These are phyloP conservation scores for Lodderomyces orthopsilosis DNA, from an alignment of 1,139 yeast species.

Conservation along the genomic window DNA sequence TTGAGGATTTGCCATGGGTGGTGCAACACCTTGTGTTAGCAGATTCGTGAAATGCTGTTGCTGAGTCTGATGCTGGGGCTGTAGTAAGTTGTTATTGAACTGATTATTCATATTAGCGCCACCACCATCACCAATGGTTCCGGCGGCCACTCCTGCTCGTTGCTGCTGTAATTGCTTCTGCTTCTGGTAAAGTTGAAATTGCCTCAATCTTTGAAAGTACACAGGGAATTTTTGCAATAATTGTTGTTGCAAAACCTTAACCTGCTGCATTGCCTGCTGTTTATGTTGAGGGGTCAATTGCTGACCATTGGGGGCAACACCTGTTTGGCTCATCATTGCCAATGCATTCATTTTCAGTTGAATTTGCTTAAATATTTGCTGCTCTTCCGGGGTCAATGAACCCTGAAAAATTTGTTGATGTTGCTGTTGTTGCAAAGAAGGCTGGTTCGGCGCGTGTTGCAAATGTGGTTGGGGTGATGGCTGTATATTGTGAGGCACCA, in stretches of 20 bases:
- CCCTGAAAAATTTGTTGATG: conserved; percentile 48
- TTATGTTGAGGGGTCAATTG: conserved; percentile 45
- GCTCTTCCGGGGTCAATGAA: conserved; percentile 43
- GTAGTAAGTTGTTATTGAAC: conserved; percentile 1
- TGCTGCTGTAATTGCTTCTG: conserved; percentile 15
- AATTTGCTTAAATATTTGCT: conserved; percentile 42
- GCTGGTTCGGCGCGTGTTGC: conserved; percentile 5
- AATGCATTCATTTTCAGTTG: conserved; percentile 43
- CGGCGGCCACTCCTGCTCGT: conserved; percentile 6
- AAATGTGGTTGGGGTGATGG: conserved; percentile 3
- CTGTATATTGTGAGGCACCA: conserved; percentile 11
- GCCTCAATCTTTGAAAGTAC: conserved; percentile 44
- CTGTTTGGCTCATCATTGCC: conserved; percentile 45
- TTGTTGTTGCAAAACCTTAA: conserved; percentile 43
- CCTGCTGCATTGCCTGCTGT: conserved; percentile 47
- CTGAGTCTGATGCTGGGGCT: not conserved
- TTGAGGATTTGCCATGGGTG: conserved; percentile 8
- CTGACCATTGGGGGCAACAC: conserved; percentile 44
- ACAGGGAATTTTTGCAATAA: conserved; percentile 43
- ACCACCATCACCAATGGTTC: conserved; percentile 4
- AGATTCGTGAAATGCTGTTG: conserved; percentile 2
- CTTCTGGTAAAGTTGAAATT: conserved; percentile 39
- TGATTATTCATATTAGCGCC: not conserved
- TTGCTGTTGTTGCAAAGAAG: conserved; percentile 37
- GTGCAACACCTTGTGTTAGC: not conserved